Base-by-base conservation (phyloP, 306 rosid species). In the Pyrus pyrifolia region DNA sequence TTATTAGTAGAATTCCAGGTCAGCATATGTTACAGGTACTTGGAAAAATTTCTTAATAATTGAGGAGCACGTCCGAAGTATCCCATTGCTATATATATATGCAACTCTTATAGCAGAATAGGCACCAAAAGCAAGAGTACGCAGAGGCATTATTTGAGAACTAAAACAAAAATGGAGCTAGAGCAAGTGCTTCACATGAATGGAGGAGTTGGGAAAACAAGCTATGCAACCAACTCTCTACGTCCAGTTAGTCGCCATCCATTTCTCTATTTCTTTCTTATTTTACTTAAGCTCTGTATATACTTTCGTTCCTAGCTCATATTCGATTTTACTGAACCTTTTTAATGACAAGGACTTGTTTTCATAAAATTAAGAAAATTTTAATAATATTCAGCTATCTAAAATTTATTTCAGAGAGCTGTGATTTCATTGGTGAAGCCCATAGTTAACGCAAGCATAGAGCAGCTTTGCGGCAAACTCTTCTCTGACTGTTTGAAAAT, bases 381-480 rank as follows among this genome's bases (percentile, higher is more conserved):
- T 13, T 13, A 49, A 3, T 8, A 49, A 49, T 49, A 3, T 49
- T 49, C 17, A 4, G 2, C 14, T 49, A 2, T 3, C 5, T 4
- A 11, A 49, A 49, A 53, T 42, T 58, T 21, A 30, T 67, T 30
- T 35, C 46, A 64, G 71, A 27, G 49, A 21, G 64, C 58, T 3
- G 58, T 68, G 18, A 77, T 68, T 30, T 42, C 59, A 29, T 4
- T 8, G 70, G 78, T 61, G 23, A 71, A 67, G 71, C 73, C 77
- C 4, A 46, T 59, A 22, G 65, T 84, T 12, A 78, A 74, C 42
- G 80, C 81, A 66, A 61, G 68, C 30, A 63, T 81, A 25, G 77
- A 11, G 45, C 75, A 46, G 77, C 25, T 78, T 5, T 78, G 55
- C 21, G 2, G 64, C 30, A 42, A 31, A 31, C 33, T 31, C 72